Base-by-base conservation (phyloP, 176 grass and related monocot genomes). In the Avena insularis region DNA sequence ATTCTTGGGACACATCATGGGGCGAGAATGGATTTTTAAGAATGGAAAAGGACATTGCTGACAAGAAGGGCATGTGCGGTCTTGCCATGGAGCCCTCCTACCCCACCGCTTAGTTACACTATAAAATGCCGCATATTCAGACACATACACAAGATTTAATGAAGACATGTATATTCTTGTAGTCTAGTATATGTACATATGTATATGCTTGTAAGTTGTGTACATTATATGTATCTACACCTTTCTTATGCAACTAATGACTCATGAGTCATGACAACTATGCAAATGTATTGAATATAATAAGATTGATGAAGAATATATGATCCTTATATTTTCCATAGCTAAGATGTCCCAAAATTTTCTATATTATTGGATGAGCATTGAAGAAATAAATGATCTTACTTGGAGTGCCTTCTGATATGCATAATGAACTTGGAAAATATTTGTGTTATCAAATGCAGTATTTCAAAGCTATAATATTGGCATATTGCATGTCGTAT, bases 31-130 rank as follows among this genome's bases (percentile, higher is more conserved):
- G 31, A 1, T 78, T 36, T 38, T 21, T 78, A 58, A 78, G 53
- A 20, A 78, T 78, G 76, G 76, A 78, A 0, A 78, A 40, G 33
- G 76, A 78, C 27, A 78, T 77, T 31, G 9, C 4, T 0, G 27
- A 78, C 31, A 79, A 79, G 19, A 79, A 59, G 4, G 76, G 76
- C 10, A 79, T 79, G 51, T 79, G 54, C 11, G 76, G 76, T 5
- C 76, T 79, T 60, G 76, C 51, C 54, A 79, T 79, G 76, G 54
- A 79, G 19, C 76, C 76, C 20, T 79, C 51, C 2, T 79, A 79
- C 17, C 76, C 54, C 16, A 58, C 54, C 2, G 54, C 51, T 3
- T 79, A 59, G 10, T 79, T 58, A 7, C 7, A 57, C 75, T 15
- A 54, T 57, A 5, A 2, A 38, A 57, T 38, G 51, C 17, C 76